Evolutionary conservation across 306 rosid genomes (phyloP), one percentile per base, ranked within the genome.

Genomic region (Cicer bijugum): DNA sequence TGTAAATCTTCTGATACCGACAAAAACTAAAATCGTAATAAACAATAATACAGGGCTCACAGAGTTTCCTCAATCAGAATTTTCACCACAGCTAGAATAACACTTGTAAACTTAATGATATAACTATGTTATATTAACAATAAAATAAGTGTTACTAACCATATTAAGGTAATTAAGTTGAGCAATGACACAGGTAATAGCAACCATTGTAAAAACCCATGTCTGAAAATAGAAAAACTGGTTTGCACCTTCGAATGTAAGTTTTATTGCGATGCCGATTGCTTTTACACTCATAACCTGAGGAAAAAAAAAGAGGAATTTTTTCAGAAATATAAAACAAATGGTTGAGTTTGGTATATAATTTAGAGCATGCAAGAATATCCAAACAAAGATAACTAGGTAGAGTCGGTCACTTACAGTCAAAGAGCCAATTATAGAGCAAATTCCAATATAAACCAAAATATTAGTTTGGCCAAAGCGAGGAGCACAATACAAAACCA

Each of bases 211-310:
- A 82, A 92, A 92, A 78, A 92, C 65, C 97, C 97, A 92, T 37
- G 97, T 86, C 77, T 92, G 96, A 78, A 85, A 88, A 84, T 79
- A 86, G 67, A 55, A 48, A 74, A 77, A 57, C 84, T 89, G 97
- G 87, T 83, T 88, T 67, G 84, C 84, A 59, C 97, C 97, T 84
- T 89, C 97, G 47, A 92, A 2, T 59, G 97, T 86, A 80, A 92
- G 97, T 71, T 92, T 79, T 66, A 92, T 92, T 2, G 97, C 97
- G 81, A 84, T 92, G 71, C 97, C 97, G 55, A 91, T 82, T 19
- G 97, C 97, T 82, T 91, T 91, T 67, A 89, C n/a, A 46, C 97
- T 91, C 97, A 91, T 89, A 78, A 91, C 97, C 97, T 91, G 86
- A 72, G 60, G 20, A 17, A 17, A 17, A 17, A 17, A 17, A 17